Conservation (phyloP, 805 yeast genomes). For the Metschnikowia matae region DNA sequence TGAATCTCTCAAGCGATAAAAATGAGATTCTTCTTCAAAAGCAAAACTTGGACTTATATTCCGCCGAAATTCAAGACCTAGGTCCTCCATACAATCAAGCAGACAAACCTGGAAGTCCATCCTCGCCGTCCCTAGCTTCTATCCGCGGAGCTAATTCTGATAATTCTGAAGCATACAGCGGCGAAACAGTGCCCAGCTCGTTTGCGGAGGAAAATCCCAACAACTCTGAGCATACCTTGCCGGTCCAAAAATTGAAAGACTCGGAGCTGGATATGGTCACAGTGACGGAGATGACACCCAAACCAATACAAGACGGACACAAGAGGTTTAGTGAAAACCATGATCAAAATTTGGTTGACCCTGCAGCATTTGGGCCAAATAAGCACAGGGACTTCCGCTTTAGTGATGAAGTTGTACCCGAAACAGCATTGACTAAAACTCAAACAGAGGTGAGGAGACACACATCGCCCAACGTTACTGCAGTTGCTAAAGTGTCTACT, state of each 20-base stretch:
- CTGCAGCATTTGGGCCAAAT: not conserved
- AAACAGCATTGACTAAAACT: not conserved
- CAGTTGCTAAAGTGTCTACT: conserved; percentile 1
- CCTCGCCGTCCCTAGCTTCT: conserved; percentile 17
- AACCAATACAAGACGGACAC: not conserved
- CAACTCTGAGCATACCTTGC: conserved; percentile 8
- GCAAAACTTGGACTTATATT: not conserved
- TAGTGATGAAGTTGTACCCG: not conserved
- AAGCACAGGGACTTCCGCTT: not conserved
- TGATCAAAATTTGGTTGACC: not conserved
- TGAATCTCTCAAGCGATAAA: conserved; percentile 1
- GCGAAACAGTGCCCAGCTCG: conserved; percentile 18
- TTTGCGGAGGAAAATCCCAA: conserved; percentile 14
- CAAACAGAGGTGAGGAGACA: conserved; percentile 4
- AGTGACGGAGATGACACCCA: conserved; percentile 7
- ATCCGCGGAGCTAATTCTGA: conserved; percentile 14
- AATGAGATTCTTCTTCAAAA: not conserved
- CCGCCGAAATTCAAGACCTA: conserved; percentile 1
- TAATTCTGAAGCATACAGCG: conserved; percentile 15
- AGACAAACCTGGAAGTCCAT: conserved; percentile 7
- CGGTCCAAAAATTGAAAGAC: conserved; percentile 7
- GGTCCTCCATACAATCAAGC: not conserved
- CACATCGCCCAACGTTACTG: conserved; percentile 6
- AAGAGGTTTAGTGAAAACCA: not conserved
- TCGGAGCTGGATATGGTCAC: conserved; percentile 14